Evolutionary conservation across 495 filamentous ascomycete genomes (phyloP).

Genomic region (Amorphotheca resinae): DNA sequence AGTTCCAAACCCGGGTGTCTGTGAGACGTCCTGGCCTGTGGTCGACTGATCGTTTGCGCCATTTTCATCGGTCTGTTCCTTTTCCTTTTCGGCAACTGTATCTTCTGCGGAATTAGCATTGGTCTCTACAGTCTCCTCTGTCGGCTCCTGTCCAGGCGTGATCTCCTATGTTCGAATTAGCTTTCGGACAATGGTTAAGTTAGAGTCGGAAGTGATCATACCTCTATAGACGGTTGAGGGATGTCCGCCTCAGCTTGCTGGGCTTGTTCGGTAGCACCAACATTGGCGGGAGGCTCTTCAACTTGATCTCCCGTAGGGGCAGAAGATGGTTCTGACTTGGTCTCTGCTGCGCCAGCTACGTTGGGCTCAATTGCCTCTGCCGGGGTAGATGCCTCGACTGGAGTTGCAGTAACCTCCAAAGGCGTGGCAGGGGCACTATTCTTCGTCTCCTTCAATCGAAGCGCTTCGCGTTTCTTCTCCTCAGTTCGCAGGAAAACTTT

Average conservation of each 20-base stretch:
- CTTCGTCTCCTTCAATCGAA: constrained; percentile 21
- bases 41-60: constrained; percentile 2
- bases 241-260: constrained; percentile 21
- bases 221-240: constrained; percentile 31
- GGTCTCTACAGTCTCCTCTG: constrained; percentile 5
- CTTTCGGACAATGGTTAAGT: neutral
- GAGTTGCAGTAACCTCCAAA: constrained; percentile 18
- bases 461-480: constrained; percentile 63
- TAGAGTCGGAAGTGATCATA: constrained; percentile 8
- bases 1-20: constrained; percentile 23
- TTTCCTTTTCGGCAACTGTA: neutral
- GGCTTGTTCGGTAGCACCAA: neutral
- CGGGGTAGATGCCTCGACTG: constrained; percentile 18
- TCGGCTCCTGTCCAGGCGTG: constrained; percentile 18
- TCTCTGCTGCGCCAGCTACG: constrained; percentile 10
- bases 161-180: constrained; percentile 14
- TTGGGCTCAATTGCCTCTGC: constrained; percentile 5
- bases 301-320: neutral
- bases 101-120: constrained; percentile 8
- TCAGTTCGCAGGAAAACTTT: constrained; percentile 77
- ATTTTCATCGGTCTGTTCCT: constrained; percentile 10
- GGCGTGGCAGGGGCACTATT: constrained; percentile 33
- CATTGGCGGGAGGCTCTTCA: constrained; percentile 1
- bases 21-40: constrained; percentile 19
- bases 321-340: neutral